These are phyloP conservation scores for Exophiala spinifera DNA, from an alignment of 2,329 filamentous ascomycete genomes.

Conservation along the genomic window DNA sequence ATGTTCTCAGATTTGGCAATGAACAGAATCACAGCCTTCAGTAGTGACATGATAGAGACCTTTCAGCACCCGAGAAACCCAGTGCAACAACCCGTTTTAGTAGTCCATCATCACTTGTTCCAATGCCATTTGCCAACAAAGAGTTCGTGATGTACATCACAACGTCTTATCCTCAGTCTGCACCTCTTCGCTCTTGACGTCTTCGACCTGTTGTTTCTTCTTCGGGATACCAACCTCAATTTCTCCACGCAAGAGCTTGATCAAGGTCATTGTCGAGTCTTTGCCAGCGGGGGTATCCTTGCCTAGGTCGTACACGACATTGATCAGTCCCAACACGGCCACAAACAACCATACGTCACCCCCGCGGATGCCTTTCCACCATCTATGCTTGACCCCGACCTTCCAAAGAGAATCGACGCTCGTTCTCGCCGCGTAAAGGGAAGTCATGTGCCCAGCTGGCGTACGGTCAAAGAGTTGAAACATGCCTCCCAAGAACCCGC, in stretches of 20 bases:
- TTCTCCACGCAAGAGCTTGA: slow-evolving; percentile 28
- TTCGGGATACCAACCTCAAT: slow-evolving; percentile 26
- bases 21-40: too few species aligned
- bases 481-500: slow-evolving; percentile 78
- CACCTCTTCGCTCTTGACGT: too few species aligned
- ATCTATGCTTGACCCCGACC: slow-evolving; percentile 83
- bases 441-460: slow-evolving; percentile 55
- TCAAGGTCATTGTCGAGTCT: slow-evolving; percentile 20
- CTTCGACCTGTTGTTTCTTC: slow-evolving; percentile 1
- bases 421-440: slow-evolving; percentile 74
- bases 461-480: slow-evolving; percentile 74
- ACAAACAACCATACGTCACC: slow-evolving; percentile 86
- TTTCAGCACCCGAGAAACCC: too few species aligned
- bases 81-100: too few species aligned
- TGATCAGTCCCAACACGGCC: slow-evolving; percentile 60
- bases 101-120: too few species aligned
- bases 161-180: too few species aligned
- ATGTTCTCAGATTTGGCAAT: too few species aligned
- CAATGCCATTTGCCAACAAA: too few species aligned
- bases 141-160: too few species aligned
- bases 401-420: slow-evolving; percentile 86
- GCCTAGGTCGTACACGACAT: slow-evolving; percentile 27
- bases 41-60: too few species aligned
- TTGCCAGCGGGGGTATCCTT: slow-evolving; percentile 14
- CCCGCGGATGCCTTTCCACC: slow-evolving; percentile 78